These are phyloP conservation scores for Nemania serpens DNA, from an alignment of 2,329 filamentous ascomycete species.

Conservation along the genomic window DNA sequence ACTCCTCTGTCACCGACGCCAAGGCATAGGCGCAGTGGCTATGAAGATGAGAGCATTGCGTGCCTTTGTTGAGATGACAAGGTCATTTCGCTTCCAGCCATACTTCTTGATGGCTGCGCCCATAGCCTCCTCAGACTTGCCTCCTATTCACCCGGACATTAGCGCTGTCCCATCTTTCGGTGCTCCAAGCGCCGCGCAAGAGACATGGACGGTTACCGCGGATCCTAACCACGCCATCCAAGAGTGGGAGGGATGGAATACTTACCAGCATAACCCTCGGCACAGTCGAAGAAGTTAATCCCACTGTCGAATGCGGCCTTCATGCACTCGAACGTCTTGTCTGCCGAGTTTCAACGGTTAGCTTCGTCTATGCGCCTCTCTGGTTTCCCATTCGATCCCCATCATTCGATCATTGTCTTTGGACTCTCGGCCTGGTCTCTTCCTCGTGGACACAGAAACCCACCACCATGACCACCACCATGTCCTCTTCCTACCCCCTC, in stretches of 20 bases:
- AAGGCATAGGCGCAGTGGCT: background rate
- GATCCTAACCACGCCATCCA: background rate
- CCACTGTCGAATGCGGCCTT: conserved; percentile 64
- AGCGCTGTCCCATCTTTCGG: background rate
- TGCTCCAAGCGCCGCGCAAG: background rate
- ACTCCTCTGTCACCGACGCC: background rate
- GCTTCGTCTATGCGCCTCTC: background rate
- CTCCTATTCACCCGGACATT: conserved; percentile 43
- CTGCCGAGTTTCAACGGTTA: conserved; percentile 39
- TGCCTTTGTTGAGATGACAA: conserved; percentile 66
- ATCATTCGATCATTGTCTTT: too few species aligned
- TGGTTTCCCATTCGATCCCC: background rate
- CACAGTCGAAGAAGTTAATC: conserved; percentile 67
- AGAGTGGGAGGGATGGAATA: background rate
- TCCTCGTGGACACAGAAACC: background rate
- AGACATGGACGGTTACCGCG: too few species aligned
- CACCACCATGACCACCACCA: too few species aligned
- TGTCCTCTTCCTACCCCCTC: background rate
- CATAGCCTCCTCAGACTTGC: conserved; percentile 67
- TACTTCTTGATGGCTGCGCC: conserved; percentile 64
- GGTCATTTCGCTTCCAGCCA: conserved; percentile 64
- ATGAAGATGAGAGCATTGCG: background rate
- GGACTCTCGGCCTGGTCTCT: too few species aligned
- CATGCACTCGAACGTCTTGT: conserved; percentile 64
- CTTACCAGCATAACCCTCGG: conserved; percentile 48